Percentiles rank a stretch among this genome's conserved stretches.
These are phyloP conservation scores for Fraxinus platypoda DNA, from an alignment of 305 asterid species.

Conservation along the genomic window DNA sequence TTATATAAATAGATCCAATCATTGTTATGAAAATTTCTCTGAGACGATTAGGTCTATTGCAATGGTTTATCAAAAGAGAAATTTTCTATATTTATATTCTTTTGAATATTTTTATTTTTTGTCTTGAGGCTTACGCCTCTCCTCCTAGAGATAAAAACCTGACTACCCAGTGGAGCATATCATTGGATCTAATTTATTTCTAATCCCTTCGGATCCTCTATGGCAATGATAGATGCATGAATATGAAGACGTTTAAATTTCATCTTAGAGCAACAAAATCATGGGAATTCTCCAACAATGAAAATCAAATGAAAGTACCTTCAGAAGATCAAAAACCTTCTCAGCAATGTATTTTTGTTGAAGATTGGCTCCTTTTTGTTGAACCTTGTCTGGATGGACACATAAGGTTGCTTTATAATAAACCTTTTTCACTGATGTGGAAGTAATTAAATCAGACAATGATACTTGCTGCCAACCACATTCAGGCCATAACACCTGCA, in stretches of 20 bases:
- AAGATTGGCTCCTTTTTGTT: slow-evolving; percentile 80
- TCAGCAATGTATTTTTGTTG: slow-evolving; percentile 84
- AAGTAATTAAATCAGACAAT: slow-evolving; percentile 79
- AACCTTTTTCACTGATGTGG: slow-evolving; percentile 74
- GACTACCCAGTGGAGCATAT: not conserved
- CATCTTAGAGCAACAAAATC: slow-evolving; percentile 1
- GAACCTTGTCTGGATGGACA: slow-evolving; percentile 97
- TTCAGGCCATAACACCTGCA: slow-evolving; percentile 85
- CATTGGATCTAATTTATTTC: not conserved
- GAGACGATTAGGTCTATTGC: not conserved
- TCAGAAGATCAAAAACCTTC: slow-evolving; percentile 82
- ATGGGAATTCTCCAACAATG: not conserved
- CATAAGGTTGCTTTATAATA: slow-evolving; percentile 67
- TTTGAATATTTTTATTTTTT: not conserved
- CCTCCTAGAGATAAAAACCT: not conserved
- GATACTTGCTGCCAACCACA: slow-evolving; percentile 87
- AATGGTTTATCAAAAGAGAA: not conserved
- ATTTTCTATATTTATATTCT: not conserved
- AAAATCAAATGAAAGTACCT: slow-evolving; percentile 44
- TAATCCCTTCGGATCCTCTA: not conserved
- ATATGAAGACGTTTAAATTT: not conserved
- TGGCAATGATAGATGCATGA: not conserved
- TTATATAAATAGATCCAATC: not conserved
- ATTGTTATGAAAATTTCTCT: not conserved
- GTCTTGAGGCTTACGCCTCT: not conserved